Evolutionary conservation across 2,329 filamentous ascomycete genomes (phyloP).

Genomic region (Amauroascus niger): DNA sequence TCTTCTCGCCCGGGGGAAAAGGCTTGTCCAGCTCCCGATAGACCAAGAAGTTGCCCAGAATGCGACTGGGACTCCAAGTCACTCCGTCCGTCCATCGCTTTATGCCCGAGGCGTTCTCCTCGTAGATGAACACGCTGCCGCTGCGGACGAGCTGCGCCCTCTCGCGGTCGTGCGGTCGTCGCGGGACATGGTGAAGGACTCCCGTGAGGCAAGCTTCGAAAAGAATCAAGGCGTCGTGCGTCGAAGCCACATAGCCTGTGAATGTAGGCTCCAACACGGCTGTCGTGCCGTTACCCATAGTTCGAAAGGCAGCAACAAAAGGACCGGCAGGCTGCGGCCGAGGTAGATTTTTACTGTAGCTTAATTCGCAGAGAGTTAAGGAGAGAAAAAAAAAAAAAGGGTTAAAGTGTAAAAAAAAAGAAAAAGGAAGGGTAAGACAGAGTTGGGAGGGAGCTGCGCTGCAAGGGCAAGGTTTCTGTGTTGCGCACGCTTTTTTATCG

Average conservation of each 20-base stretch:
- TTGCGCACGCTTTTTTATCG: conserved; percentile 9
- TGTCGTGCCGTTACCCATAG: conserved; percentile 37
- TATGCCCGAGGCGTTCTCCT: conserved; percentile 81
- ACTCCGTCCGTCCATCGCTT: conserved; percentile 91
- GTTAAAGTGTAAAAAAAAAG: conserved; percentile 4
- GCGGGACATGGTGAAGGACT: conserved; percentile 62
- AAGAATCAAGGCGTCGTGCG: conserved; percentile 65
- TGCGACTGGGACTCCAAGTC: conserved; percentile 81
- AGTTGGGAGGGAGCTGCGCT: conserved; percentile 12
- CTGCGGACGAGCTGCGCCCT: conserved; percentile 66
- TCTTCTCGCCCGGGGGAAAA: conserved; percentile 75
- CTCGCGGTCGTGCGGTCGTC: conserved; percentile 79
- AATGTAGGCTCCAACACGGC: conserved; percentile 54
- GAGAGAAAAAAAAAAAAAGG: not conserved
- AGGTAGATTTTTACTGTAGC: conserved; percentile 12
- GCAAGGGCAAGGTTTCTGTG: conserved; percentile 15
- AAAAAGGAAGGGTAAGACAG: conserved; percentile 1
- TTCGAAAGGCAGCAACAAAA: conserved; percentile 11
- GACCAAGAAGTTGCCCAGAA: conserved; percentile 73
- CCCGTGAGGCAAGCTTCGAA: conserved; percentile 71
- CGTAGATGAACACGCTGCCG: conserved; percentile 83
- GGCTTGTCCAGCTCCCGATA: conserved; percentile 73
- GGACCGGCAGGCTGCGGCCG: conserved; percentile 18
- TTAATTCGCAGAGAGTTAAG: conserved; percentile 14
- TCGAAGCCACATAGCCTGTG: conserved; percentile 57